Evolutionary conservation across 257 asterid species (phyloP).

Genomic region (Buddleja alternifolia): DNA sequence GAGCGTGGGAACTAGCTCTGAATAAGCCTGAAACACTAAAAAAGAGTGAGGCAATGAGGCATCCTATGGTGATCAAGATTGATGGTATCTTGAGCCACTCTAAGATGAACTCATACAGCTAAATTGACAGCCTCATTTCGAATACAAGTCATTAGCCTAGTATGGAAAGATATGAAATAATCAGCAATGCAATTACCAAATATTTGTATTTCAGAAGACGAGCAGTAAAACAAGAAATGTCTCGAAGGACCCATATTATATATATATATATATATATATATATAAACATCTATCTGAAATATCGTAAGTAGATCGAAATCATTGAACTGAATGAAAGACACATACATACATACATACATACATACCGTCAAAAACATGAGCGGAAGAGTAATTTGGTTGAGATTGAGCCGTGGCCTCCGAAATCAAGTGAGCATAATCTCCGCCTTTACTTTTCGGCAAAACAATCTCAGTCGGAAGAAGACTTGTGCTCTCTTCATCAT

Average conservation of each 20-base stretch:
- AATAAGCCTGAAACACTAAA: too few species aligned
- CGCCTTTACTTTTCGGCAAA: constrained; percentile 78
- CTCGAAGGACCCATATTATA: not conserved
- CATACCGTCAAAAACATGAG: constrained; percentile 61
- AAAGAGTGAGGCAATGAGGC: too few species aligned
- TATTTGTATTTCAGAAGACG: not conserved
- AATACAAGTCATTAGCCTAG: not conserved
- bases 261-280: too few species aligned
- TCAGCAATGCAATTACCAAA: not conserved
- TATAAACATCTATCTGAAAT: too few species aligned
- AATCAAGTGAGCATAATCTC: constrained; percentile 71
- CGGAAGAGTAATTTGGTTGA: constrained; percentile 28
- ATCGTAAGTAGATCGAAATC: too few species aligned
- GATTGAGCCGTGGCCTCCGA: constrained; percentile 77
- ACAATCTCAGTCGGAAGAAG: constrained; percentile 54
- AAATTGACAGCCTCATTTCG: not conserved
- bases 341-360: too few species aligned
- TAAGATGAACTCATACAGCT: too few species aligned
- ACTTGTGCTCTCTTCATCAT: too few species aligned
- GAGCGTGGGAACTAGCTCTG: too few species aligned
- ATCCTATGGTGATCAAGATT: too few species aligned
- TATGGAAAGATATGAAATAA: not conserved
- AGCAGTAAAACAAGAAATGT: not conserved
- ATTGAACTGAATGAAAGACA: too few species aligned
- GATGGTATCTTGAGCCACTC: too few species aligned